These are phyloP conservation scores for Gnomoniopsis sp. DNA, from an alignment of 2,329 filamentous ascomycete genomes.

Conservation along the genomic window DNA sequence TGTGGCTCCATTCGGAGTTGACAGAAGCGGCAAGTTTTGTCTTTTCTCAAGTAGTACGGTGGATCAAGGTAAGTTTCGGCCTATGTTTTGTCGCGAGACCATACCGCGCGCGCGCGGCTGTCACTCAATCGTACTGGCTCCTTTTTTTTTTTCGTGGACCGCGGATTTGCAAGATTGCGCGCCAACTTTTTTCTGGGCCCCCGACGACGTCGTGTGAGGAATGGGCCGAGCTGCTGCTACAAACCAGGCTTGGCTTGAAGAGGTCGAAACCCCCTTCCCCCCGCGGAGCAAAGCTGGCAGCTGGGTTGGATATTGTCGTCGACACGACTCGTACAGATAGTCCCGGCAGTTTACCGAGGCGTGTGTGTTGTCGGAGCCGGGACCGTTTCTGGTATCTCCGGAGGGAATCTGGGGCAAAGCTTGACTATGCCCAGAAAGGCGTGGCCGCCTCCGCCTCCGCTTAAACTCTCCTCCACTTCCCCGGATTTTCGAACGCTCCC, in stretches of 20 bases:
- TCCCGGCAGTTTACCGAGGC: no score
- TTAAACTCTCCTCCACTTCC: neutral
- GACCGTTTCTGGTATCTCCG: slow-evolving; percentile 10
- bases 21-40: neutral
- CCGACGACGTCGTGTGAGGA: neutral
- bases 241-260: neutral
- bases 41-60: neutral
- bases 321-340: neutral
- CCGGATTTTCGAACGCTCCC: neutral
- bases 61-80: no score
- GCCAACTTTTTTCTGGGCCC: no score
- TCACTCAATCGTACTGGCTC: no score
- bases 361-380: slow-evolving; percentile 5
- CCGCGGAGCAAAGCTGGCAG: neutral
- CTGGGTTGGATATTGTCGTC: neutral
- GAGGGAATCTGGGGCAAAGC: neutral
- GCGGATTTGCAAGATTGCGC: no score
- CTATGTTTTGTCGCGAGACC: no score
- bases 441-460: neutral
- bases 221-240: neutral
- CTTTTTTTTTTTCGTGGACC: no score
- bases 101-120: no score
- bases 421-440: neutral
- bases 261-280: neutral
- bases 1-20: neutral